Evolutionary conservation across 352 stramenopile genomes (phyloP), one percentile per base, ranked within the genome.

Genomic region (Pythium inflatum): DNA sequence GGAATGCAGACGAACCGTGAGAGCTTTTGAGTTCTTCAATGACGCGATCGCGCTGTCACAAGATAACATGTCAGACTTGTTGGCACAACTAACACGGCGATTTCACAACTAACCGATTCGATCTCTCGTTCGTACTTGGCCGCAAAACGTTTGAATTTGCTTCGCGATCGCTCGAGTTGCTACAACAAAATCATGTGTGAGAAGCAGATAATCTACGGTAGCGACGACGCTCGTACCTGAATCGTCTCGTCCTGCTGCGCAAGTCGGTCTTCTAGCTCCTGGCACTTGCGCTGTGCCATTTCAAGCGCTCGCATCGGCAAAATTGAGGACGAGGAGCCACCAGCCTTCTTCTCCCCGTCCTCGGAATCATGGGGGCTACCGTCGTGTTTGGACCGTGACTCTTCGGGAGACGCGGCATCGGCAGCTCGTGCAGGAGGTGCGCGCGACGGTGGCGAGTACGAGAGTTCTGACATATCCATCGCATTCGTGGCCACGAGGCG

Each of bases 121-220:
- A 95, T 90, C 57, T 95, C 88, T 14, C 79, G 79, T 64, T 95
- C 88, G 36, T 95, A 95, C 60, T 94, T 93, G 6, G 83, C 88
- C 1, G 85, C 88, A 50, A 95, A 95, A 13, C 86, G 80, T 68
- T 93, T 92, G 65, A 95, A 95, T 43, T 95, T 95, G 69, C 84
- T 94, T 22, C 88, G 85, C 22, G 88, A 95, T 30, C 85, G 75
- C 73, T 95, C 88, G 43, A 95, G 57, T 84, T 91, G 83, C 88
- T 94, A 58, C 20, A 71, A 43, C 24, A 68, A 41, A 11, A 48
- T 25, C 30, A 45, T 6, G 30, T 62, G 16, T n/a, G n/a, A n/a
- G n/a, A n/a, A n/a, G n/a, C n/a, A n/a, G n/a, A n/a, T n/a, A n/a
- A n/a, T n/a, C n/a, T n/a, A n/a, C n/a, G n/a, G n/a, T n/a, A n/a